Base-by-base conservation (phyloP, 1,284 basidiomycete species). In the Melampsora larici-populina region DNA sequence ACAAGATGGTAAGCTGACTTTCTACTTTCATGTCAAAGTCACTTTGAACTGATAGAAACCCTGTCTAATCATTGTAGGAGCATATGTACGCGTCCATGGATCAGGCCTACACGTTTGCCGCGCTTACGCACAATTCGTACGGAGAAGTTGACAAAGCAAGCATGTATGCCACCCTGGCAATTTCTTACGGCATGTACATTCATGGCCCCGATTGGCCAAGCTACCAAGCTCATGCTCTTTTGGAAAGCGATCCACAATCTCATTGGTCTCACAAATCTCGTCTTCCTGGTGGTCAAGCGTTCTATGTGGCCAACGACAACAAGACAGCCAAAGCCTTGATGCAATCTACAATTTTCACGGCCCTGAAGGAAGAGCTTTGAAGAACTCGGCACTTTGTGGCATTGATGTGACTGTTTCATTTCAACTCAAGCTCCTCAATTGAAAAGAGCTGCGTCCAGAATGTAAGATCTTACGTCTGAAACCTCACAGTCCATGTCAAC, bases 231-330 rank as follows among this genome's bases (percentile, higher is more conserved):
- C 71, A 74, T 66, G 31, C 66, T n/a, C 11, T 48, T 13, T 5
- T 74, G 13, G 51, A 65, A 33, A 51, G 51, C 29, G 26, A 55
- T 7, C 71, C 71, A 13, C 43, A 74, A 58, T 9, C 33, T 24
- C 71, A 74, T 66, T 74, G 71, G 71, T 74, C 71, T 9, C 63
- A 74, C 31, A 49, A 55, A 6, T n/a, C 66, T 13, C 26, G 63
- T 13, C 40, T 43, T 9, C 40, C 40, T 13, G 40, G 40, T 13
- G 40, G 40, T 43, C 40, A 43, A 43, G 40, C 40, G 40, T 43
- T 8, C 11, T 43, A 43, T 43, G 5, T 1, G 40, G 7, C 40
- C 36, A 36, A 36, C n/a, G n/a, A n/a, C 1, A 43, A 43, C 40
- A 43, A 43, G 40, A 9, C 40, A 7, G 40, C 6, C 40, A 13